Evolutionary conservation across 2,329 filamentous ascomycete species (phyloP).

Genomic region (Fusarium brevicatenulatum): DNA sequence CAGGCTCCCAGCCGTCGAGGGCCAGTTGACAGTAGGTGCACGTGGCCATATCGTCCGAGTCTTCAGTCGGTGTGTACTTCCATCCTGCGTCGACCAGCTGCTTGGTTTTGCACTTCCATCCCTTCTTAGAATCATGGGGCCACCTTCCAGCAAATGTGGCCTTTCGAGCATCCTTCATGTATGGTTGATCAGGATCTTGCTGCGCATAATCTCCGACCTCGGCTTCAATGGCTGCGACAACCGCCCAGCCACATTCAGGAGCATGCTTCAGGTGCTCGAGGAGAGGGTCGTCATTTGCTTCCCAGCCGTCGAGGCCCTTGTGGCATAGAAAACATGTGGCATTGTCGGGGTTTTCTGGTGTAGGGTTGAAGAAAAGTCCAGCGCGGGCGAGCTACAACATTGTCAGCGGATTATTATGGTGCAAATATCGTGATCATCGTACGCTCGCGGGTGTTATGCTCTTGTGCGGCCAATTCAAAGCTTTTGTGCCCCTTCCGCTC

Average conservation of each 20-base stretch:
- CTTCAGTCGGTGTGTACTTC: conserved; percentile 87
- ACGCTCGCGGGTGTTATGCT: conserved; percentile 48
- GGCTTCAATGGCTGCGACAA: conserved; percentile 71
- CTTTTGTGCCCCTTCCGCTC: conserved; percentile 62
- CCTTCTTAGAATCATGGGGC: conserved; percentile 89
- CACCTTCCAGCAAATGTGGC: conserved; percentile 86
- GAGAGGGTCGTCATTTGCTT: conserved; percentile 83
- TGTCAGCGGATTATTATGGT: conserved; percentile 36
- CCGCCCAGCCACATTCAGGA: conserved; percentile 86
- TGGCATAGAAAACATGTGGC: conserved; percentile 88
- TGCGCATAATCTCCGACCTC: conserved; percentile 70
- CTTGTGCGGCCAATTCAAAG: conserved; percentile 79
- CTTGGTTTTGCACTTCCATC: conserved; percentile 89
- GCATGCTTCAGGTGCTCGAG: conserved; percentile 88
- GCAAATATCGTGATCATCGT: conserved; percentile 16
- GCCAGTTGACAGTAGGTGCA: conserved; percentile 91
- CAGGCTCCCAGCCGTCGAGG: conserved; percentile 93
- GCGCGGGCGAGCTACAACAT: conserved; percentile 79
- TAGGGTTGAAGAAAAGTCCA: conserved; percentile 90
- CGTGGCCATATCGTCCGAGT: conserved; percentile 88
- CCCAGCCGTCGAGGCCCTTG: conserved; percentile 90
- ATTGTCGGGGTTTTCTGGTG: conserved; percentile 81
- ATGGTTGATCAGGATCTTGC: conserved; percentile 77
- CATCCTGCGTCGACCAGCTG: conserved; percentile 94
- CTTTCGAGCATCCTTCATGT: conserved; percentile 80